These are phyloP conservation scores for Lichtheimia hyalospora DNA, from an alignment of 371 early-diverging fungal species.

Conservation along the genomic window DNA sequence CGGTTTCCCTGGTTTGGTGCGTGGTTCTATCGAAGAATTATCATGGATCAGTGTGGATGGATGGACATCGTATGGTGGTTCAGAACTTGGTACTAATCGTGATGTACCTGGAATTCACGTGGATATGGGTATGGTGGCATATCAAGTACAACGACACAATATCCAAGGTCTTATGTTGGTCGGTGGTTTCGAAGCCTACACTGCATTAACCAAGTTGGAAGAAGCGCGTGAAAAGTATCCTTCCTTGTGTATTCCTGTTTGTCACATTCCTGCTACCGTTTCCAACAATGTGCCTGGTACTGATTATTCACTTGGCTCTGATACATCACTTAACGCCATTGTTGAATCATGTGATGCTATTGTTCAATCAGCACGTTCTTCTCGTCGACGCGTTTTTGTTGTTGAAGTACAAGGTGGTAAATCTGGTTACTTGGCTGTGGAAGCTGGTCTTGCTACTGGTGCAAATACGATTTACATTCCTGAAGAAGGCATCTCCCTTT, in stretches of 20 bases:
- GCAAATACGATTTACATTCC: slow-evolving; percentile 96
- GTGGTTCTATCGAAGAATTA: slow-evolving; percentile 75
- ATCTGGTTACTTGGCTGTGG: slow-evolving; percentile 93
- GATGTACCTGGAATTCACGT: slow-evolving; percentile 73
- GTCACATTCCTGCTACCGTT: slow-evolving; percentile 95
- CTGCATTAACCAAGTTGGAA: slow-evolving; percentile 74
- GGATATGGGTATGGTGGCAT: slow-evolving; percentile 87
- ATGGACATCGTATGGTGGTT: slow-evolving; percentile 93
- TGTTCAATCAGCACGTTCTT: slow-evolving; percentile 89
- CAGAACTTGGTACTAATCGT: slow-evolving; percentile 94
- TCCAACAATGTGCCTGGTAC: slow-evolving; percentile 99
- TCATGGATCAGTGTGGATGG: slow-evolving; percentile 87
- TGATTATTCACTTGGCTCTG: slow-evolving; percentile 94
- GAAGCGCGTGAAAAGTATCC: slow-evolving; percentile 75
- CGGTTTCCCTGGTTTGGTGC: slow-evolving; percentile 94
- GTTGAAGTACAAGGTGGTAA: slow-evolving; percentile 98
- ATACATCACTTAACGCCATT: slow-evolving; percentile 97
- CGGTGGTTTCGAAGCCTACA: slow-evolving; percentile 96
- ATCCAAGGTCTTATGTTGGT: slow-evolving; percentile 91
- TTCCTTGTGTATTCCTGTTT: slow-evolving; percentile 91
- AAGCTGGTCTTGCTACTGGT: slow-evolving; percentile 91
- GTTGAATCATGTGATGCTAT: slow-evolving; percentile 93
- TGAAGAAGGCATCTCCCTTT: slow-evolving; percentile 86
- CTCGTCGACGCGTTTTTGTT: slow-evolving; percentile 93
- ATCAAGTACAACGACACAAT: slow-evolving; percentile 86